Percentiles rank a stretch among this genome's conserved stretches.
These are phyloP conservation scores for Oehlia diaphana DNA, from an alignment of 192 early-diverging fungal genomes.

Conservation along the genomic window DNA sequence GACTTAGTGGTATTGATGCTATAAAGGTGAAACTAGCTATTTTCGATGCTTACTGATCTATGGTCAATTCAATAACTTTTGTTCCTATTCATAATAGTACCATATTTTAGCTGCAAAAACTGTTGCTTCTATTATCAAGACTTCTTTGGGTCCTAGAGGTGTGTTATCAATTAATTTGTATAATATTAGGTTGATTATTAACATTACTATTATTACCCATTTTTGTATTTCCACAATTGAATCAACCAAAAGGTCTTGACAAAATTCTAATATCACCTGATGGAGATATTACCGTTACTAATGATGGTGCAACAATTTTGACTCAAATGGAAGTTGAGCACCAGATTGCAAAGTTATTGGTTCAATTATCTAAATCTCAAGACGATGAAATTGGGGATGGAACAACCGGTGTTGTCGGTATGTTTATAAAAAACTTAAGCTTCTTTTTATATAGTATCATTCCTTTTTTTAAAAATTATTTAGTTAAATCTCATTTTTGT, in stretches of 20 bases:
- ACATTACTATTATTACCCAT: not conserved
- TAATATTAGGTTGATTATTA: not conserved
- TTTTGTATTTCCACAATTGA: not conserved
- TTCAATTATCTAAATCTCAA: conserved; percentile 96
- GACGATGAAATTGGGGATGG: conserved; percentile 99
- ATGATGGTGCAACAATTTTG: conserved; percentile 99
- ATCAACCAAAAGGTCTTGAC: conserved; percentile 76
- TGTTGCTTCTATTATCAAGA: conserved; percentile 96
- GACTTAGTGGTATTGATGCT: conserved; percentile 90
- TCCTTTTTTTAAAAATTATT: not conserved
- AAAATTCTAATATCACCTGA: conserved; percentile 99
- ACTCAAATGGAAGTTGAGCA: conserved; percentile 98
- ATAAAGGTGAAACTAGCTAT: conserved; percentile 74
- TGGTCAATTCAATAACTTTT: not conserved
- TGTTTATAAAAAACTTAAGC: conserved; percentile 1
- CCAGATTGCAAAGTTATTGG: conserved; percentile 97
- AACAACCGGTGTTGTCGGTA: conserved; percentile 98
- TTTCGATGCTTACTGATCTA: not conserved
- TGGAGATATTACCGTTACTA: conserved; percentile 98
- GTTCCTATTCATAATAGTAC: conserved; percentile 56
- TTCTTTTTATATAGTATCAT: not conserved
- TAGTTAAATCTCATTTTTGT: not conserved
- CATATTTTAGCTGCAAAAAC: conserved; percentile 98
- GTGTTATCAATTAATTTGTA: not conserved
- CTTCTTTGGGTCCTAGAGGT: conserved; percentile 97